A percentile compares a stretch with the other conserved stretches of the same genome.
Evolutionary conservation across 805 yeast species (phyloP).

Genomic region (Monosporozyma solicola): DNA sequence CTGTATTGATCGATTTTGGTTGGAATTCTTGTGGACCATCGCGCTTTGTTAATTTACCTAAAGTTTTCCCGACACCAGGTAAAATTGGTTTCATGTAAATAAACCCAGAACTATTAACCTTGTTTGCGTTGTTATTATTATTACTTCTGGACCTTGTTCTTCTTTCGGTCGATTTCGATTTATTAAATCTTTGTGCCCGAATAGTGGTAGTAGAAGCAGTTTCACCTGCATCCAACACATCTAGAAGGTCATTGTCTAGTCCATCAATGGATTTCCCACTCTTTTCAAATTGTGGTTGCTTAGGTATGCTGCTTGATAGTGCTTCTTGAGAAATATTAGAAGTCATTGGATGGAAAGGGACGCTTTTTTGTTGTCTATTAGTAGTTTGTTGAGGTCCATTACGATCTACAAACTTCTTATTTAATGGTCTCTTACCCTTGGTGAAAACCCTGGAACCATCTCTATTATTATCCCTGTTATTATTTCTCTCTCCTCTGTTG

Average conservation of each 20-base stretch:
- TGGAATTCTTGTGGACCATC: not conserved
- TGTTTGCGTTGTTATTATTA: not conserved
- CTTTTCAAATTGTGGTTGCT: not conserved
- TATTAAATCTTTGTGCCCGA: not conserved
- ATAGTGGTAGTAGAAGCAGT: not conserved
- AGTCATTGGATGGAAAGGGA: not conserved
- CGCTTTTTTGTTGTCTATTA: not conserved
- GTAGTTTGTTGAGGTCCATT: not conserved
- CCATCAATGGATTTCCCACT: not conserved
- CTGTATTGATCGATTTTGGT: constrained; percentile 8
- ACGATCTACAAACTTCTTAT: not conserved
- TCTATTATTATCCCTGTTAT: constrained; percentile 2
- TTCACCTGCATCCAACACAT: not conserved
- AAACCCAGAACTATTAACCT: not conserved
- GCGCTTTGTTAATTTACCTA: not conserved
- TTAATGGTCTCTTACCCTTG: not conserved
- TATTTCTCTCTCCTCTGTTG: constrained; percentile 2
- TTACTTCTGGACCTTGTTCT: not conserved
- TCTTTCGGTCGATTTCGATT: not conserved
- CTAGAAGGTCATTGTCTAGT: not conserved
- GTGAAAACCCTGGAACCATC: not conserved
- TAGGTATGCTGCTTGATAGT: not conserved
- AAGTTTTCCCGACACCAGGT: not conserved
- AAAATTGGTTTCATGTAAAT: not conserved
- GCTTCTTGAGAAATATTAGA: not conserved